Percentiles rank a stretch among this genome's conserved stretches.
These are phyloP conservation scores for Pulveroboletus sp. DNA, from an alignment of 768 basidiomycete species.

Conservation along the genomic window DNA sequence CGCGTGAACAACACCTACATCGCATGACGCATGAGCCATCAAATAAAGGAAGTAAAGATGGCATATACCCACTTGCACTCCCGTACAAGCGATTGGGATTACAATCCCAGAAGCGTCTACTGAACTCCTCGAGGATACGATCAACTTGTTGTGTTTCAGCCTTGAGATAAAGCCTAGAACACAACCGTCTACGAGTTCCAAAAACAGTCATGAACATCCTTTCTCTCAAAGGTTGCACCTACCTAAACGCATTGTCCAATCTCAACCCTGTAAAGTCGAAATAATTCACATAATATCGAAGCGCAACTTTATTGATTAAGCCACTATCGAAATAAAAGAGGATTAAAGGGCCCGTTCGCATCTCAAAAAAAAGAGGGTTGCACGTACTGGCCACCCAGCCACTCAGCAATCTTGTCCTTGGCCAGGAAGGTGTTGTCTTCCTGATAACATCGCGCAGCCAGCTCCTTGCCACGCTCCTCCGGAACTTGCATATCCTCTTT, in stretches of 20 bases:
- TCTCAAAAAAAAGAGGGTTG: not conserved
- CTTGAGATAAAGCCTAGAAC: slow-evolving; percentile 88
- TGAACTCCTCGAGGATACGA: slow-evolving; percentile 90
- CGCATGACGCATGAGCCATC: slow-evolving; percentile 1
- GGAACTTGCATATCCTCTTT: slow-evolving; percentile 57
- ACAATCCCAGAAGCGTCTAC: slow-evolving; percentile 85
- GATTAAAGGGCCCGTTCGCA: not conserved
- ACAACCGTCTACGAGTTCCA: slow-evolving; percentile 57
- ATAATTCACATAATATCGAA: slow-evolving; percentile 78
- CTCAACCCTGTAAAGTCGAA: slow-evolving; percentile 84
- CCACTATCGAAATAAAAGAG: slow-evolving; percentile 43
- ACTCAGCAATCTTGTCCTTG: slow-evolving; percentile 91
- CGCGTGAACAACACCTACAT: slow-evolving; percentile 85
- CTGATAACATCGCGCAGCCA: slow-evolving; percentile 76
- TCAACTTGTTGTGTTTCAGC: slow-evolving; percentile 98
- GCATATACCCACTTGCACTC: slow-evolving; percentile 62
- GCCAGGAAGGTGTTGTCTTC: slow-evolving; percentile 80
- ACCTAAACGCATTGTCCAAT: slow-evolving; percentile 90
- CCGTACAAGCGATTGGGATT: slow-evolving; percentile 81
- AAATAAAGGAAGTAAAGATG: not conserved
- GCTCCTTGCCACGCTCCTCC: slow-evolving; percentile 60
- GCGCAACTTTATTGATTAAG: slow-evolving; percentile 65
- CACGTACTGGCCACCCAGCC: slow-evolving; percentile 88
- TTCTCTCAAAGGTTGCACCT: slow-evolving; percentile 8
- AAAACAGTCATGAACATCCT: not conserved